Percentiles rank a stretch among this genome's conserved stretches.
Evolutionary conservation across 495 filamentous ascomycete species (phyloP).

Genomic region (Penicillium bovifimosum): DNA sequence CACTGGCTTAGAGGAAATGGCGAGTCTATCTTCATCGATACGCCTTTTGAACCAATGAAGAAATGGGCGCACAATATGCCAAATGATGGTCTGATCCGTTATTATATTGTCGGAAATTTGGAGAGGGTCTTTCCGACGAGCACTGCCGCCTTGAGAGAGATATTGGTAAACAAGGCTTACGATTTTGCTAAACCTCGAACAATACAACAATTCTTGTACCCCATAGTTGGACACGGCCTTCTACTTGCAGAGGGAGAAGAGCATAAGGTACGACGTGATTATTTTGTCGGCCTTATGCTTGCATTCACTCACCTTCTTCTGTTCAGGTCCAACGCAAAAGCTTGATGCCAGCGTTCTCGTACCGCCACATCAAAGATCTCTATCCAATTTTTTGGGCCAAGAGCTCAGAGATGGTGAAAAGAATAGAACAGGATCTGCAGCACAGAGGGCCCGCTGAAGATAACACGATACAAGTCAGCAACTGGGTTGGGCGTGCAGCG

Average conservation of each 20-base stretch:
- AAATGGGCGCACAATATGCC: slow-evolving; percentile 64
- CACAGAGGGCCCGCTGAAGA: slow-evolving; percentile 22
- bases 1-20: slow-evolving; percentile 35
- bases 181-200: slow-evolving; percentile 68
- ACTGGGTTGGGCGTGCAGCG: slow-evolving; percentile 66
- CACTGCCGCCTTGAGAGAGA: slow-evolving; percentile 61
- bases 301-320: background rate
- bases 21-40: slow-evolving; percentile 23
- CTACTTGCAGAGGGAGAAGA: slow-evolving; percentile 82
- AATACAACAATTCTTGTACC: slow-evolving; percentile 51
- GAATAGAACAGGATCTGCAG: slow-evolving; percentile 33
- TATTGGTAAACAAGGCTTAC: slow-evolving; percentile 64
- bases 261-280: no score
- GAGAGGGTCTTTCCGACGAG: slow-evolving; percentile 64
- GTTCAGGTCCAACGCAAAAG: slow-evolving; percentile 60
- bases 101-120: slow-evolving; percentile 57
- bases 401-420: slow-evolving; percentile 42
- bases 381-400: slow-evolving; percentile 83
- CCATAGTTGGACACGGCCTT: slow-evolving; percentile 68
- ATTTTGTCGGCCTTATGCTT: no score
- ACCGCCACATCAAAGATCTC: slow-evolving; percentile 81
- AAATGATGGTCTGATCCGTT: slow-evolving; percentile 77
- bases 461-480: slow-evolving; percentile 50
- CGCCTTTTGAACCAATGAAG: slow-evolving; percentile 51
- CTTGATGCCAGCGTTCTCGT: slow-evolving; percentile 79